Base-by-base conservation (phyloP, 192 early-diverging fungal genomes). In the Paraglomus occultum region DNA sequence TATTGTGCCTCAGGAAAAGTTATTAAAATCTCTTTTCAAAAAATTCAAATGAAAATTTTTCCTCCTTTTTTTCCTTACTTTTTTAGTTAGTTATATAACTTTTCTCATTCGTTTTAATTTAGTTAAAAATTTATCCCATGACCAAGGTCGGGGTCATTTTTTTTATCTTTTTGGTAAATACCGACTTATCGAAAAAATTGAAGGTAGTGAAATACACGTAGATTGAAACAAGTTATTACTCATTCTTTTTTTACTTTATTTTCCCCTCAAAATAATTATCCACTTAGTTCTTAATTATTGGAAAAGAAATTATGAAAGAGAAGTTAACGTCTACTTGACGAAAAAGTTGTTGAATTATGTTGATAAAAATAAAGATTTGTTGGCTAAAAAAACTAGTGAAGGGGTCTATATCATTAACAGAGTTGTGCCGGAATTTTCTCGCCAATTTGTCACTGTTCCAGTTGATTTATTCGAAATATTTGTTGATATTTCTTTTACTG, bases 61-160 rank as follows among this genome's bases (percentile, higher is more conserved):
- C 2, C 0, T 6, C 7, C 39, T 62, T 11, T 3, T 40, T 42
- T 1, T 62, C 8, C 59, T 62, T 4, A 8, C 8, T 62, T 43
- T 45, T 45, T 44, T 62, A 43, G 12, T 62, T 14, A 62, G 39
- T 43, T 62, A 62, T 62, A 22, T 62, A 45, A 12, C 59, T 40
- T 62, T 62, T 62, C 40, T 62, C 4, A 43, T 62, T 62, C 59
- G 39, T 10, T 62, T 62, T 62, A 62, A 62, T 45, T 62, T 62
- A n/a, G 17, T 15, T 17, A 62, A 15, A 14, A 62, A 62, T 62
- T 62, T 62, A 62, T 62, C 23, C 44, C 59, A 6, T 31, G 3
- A 31, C 31, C 31, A 31, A 3, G 31, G 31, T 31, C 31, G 31
- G 31, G 31, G 31, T 3, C 31, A 31, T 3, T 31, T 31, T 31